Base-by-base conservation (phyloP, 257 asterid genomes). In the Solanum sitiens region DNA sequence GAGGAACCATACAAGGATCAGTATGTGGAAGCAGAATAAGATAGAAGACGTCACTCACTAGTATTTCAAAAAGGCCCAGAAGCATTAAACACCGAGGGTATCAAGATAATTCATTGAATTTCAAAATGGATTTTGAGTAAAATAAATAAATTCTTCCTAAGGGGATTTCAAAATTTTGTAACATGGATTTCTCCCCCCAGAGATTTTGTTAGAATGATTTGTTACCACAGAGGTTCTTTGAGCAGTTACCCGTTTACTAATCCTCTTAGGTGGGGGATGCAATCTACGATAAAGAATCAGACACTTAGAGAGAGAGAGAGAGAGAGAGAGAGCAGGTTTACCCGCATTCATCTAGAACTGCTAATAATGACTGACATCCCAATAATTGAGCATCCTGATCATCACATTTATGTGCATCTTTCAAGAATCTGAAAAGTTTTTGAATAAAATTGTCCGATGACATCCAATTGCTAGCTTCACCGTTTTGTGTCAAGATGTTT, bases 291-390 rank as follows among this genome's bases (percentile, higher is more conserved):
- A 79, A 44, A 14, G 84, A 77, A 77, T 44, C 63, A 27, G 63
- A 25, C 33, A 25, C 18, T 59, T 25, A 73, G 14, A 75, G 21
- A n/a, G 83, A 75, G 9, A 44, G 84, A 75, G 15, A 44, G 84
- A 44, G 65, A 42, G 37, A 80, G 85, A 80, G 68, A 68, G 20
- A 25, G 76, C 21, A 86, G 39, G 37, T n/a, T 86, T 95, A 96
- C 99, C 98, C 84, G 94, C 92, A 89, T 88, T 91, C 92, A 87
- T 91, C 95, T 88, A 95, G 86, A 85, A 95, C 88, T 74, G 94
- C 92, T 53, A 91, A 86, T 88, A 94, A 73, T 89, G 96, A 86
- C 25, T 88, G 88, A 87, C 99, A 96, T 85, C 99, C 99, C 42
- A 83, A 89, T 90, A 89, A 89, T 92, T 89, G 93, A 47, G 98